Evolutionary conservation across 2,329 filamentous ascomycete genomes (phyloP).

Genomic region (Knufia fluminis): DNA sequence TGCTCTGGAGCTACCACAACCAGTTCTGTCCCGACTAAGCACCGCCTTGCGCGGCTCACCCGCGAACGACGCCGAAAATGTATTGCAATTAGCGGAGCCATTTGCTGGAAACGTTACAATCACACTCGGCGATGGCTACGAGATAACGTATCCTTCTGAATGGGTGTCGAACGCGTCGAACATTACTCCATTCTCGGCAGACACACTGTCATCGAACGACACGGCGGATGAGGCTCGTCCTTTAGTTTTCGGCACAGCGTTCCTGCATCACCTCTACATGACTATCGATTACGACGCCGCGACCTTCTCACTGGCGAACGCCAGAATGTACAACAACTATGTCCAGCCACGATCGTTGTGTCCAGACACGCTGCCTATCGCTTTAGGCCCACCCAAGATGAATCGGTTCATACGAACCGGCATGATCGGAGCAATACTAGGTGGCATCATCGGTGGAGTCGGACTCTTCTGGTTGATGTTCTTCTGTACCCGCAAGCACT

Average conservation of each 20-base stretch:
- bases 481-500: constrained; percentile 10
- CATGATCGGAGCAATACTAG: constrained; percentile 21
- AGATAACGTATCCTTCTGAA: constrained; percentile 31
- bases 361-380: constrained; percentile 27
- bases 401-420: constrained; percentile 15
- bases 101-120: constrained; percentile 35
- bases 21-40: constrained; percentile 35
- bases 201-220: constrained; percentile 21
- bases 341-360: constrained; percentile 36
- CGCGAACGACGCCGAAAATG: constrained; percentile 16
- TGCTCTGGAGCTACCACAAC: constrained; percentile 32
- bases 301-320: constrained; percentile 34
- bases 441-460: constrained; percentile 27
- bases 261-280: constrained; percentile 36
- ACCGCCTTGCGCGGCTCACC: constrained; percentile 25
- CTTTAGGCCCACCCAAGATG: constrained; percentile 22
- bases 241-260: constrained; percentile 33
- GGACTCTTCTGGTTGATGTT: constrained; percentile 16
- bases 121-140: constrained; percentile 32
- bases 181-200: constrained; percentile 21
- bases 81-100: constrained; percentile 28
- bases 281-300: constrained; percentile 35
- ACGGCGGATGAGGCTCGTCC: constrained; percentile 17
- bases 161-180: constrained; percentile 28
- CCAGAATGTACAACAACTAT: constrained; percentile 31